These are phyloP conservation scores for Cercis canadensis DNA, from an alignment of 306 rosid genomes.

Conservation along the genomic window DNA sequence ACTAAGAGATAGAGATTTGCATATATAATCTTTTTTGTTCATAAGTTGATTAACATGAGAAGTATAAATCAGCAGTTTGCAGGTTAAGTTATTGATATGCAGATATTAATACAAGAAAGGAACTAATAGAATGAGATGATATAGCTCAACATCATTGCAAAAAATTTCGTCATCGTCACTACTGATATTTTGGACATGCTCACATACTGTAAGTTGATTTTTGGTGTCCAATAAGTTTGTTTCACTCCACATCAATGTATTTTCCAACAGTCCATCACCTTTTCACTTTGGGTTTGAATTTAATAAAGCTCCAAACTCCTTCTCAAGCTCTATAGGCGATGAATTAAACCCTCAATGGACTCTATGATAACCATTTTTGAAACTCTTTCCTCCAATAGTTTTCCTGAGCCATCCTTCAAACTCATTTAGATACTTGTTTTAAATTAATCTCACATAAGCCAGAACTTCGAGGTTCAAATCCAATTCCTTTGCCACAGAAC, in stretches of 20 bases:
- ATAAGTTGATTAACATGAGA: no score
- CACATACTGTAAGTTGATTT: conserved; percentile 27
- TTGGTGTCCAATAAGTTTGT: conserved; percentile 34
- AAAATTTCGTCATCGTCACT: conserved; percentile 33
- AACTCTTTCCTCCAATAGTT: conserved; percentile 42
- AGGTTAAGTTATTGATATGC: conserved; percentile 28
- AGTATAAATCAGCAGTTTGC: conserved; percentile 5
- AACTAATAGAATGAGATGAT: conserved; percentile 10
- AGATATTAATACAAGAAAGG: conserved; percentile 35
- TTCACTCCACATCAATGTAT: conserved; percentile 41
- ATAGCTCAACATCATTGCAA: conserved; percentile 17
- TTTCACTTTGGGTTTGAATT: conserved; percentile 39
- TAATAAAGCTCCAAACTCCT: conserved; percentile 55
- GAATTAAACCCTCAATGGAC: conserved; percentile 34
- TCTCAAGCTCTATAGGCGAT: conserved; percentile 55
- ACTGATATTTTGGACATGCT: conserved; percentile 26
- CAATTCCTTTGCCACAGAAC: conserved; percentile 57
- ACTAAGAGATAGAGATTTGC: no score
- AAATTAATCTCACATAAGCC: conserved; percentile 63
- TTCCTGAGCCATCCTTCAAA: conserved; percentile 68
- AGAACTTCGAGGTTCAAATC: conserved; percentile 51
- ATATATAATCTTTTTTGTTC: no score
- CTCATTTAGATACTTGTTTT: conserved; percentile 65
- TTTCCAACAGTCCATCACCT: conserved; percentile 40
- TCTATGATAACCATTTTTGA: conserved; percentile 47